Evolutionary conservation across 768 basidiomycete genomes (phyloP).

Genomic region (Aureoboletus auriporus): DNA sequence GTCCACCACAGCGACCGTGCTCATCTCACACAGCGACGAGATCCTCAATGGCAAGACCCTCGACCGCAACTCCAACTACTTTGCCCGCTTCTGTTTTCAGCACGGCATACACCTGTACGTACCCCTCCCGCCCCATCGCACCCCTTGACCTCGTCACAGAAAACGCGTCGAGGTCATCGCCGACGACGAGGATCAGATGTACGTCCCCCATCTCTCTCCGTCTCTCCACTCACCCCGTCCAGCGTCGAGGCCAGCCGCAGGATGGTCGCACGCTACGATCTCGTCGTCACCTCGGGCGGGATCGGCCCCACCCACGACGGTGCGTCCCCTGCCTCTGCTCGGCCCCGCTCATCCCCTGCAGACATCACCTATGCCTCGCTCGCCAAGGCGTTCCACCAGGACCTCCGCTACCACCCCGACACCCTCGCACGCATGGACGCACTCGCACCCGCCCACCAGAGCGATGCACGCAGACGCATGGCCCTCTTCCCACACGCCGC

Average conservation of each 20-base stretch:
- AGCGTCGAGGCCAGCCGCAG: slow-evolving; percentile 83
- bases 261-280: slow-evolving; percentile 79
- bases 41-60: slow-evolving; percentile 90
- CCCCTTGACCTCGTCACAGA: slow-evolving; percentile 32
- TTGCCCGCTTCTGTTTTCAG: slow-evolving; percentile 87
- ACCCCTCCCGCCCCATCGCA: background rate
- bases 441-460: slow-evolving; percentile 57
- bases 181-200: slow-evolving; percentile 89
- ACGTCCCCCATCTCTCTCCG: background rate
- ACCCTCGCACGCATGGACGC: slow-evolving; percentile 70
- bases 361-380: slow-evolving; percentile 91
- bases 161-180: slow-evolving; percentile 89
- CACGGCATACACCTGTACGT: slow-evolving; percentile 75
- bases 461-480: slow-evolving; percentile 80
- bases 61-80: slow-evolving; percentile 80
- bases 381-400: slow-evolving; percentile 75
- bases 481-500: slow-evolving; percentile 79
- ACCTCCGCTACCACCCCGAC: slow-evolving; percentile 70
- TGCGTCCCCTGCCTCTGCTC: slow-evolving; percentile 26
- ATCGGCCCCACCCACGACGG: slow-evolving; percentile 92
- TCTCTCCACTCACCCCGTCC: background rate
- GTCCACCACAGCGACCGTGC: background rate
- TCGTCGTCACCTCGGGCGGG: slow-evolving; percentile 88
- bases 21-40: slow-evolving; percentile 58
- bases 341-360: slow-evolving; percentile 21